These are phyloP conservation scores for Fusarium metavorans DNA, from an alignment of 2,329 filamentous ascomycete species.

Conservation along the genomic window DNA sequence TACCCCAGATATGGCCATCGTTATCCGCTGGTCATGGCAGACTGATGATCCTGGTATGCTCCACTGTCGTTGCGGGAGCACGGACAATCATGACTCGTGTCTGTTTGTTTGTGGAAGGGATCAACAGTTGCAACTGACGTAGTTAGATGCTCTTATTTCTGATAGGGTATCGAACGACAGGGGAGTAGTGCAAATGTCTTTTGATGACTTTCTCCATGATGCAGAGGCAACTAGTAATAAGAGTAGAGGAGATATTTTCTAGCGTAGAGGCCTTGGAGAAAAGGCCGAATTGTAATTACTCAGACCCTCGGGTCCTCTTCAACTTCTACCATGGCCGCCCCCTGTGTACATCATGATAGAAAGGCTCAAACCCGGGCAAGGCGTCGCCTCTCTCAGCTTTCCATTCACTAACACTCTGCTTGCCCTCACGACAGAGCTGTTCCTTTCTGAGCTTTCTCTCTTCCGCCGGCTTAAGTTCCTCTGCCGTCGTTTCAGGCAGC, in stretches of 20 bases:
- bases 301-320: background rate
- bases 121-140: background rate
- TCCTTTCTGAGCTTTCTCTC: background rate
- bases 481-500: background rate
- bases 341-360: background rate
- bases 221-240: background rate
- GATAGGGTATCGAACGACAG: background rate
- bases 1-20: background rate
- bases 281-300: too few species aligned
- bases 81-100: background rate
- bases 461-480: background rate
- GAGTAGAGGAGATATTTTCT: background rate
- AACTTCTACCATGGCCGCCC: background rate
- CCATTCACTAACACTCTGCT: background rate
- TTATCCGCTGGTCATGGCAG: background rate
- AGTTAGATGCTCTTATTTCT: background rate
- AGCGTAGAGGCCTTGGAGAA: background rate
- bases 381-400: background rate
- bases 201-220: background rate
- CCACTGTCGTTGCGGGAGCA: background rate
- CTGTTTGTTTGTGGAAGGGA: background rate
- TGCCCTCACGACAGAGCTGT: background rate
- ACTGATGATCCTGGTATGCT: background rate
- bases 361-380: background rate
- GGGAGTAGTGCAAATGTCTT: background rate